Conservation (phyloP, 768 basidiomycete species). For the Cystofilobasidium bisporidii region DNA sequence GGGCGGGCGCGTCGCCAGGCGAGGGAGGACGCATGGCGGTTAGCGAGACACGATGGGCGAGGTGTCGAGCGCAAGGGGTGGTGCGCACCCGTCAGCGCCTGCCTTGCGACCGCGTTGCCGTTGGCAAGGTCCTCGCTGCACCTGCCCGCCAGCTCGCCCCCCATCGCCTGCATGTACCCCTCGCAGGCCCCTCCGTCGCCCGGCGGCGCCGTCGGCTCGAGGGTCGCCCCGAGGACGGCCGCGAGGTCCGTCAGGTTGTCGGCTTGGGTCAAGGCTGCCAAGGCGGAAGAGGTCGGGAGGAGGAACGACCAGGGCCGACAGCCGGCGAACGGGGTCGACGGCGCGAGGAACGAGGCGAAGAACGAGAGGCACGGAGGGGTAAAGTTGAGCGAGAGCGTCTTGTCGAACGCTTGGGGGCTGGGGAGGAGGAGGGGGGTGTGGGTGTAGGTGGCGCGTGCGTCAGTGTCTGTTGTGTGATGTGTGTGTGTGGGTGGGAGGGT, state of each 20-base stretch:
- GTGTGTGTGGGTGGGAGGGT: too few species aligned
- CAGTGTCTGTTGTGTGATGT: too few species aligned
- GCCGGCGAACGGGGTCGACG: conserved; percentile 52
- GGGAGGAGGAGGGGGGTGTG: too few species aligned
- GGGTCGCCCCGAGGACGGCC: conserved; percentile 4
- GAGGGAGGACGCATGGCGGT: not conserved
- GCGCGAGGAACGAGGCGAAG: conserved; percentile 63
- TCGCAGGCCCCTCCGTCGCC: conserved; percentile 18
- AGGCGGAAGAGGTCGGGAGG: conserved; percentile 32
- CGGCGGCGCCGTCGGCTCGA: not conserved
- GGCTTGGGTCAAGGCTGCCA: conserved; percentile 1
- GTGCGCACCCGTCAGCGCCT: conserved; percentile 20
- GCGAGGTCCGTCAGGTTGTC: conserved; percentile 1
- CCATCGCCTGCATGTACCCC: not conserved
- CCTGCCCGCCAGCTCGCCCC: not conserved
- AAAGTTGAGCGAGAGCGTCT: conserved; percentile 56
- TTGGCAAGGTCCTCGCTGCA: conserved; percentile 16
- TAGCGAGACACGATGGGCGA: too few species aligned
- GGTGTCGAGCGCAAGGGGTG: too few species aligned
- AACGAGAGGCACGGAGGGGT: conserved; percentile 61
- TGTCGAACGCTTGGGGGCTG: conserved; percentile 60
- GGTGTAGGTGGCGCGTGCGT: too few species aligned
- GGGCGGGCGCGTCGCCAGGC: not conserved
- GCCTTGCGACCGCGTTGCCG: conserved; percentile 15
- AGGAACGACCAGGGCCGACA: conserved; percentile 69